Percentiles rank a stretch among this genome's conserved stretches.
These are phyloP conservation scores for Paramyrothecium sp. DNA, from an alignment of 2,329 filamentous ascomycete species.

Conservation along the genomic window DNA sequence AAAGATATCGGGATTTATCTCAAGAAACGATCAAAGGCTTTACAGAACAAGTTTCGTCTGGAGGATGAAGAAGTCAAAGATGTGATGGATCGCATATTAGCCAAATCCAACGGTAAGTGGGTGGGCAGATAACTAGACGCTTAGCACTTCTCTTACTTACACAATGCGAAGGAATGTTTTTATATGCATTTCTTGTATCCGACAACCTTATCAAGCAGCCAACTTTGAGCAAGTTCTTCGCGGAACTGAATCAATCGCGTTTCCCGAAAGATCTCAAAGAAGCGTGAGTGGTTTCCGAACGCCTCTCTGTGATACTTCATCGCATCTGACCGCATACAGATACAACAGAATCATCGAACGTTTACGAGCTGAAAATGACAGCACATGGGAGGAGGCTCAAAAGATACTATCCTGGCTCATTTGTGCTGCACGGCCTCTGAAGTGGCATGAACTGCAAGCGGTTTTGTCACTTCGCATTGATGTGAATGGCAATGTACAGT, in stretches of 20 bases:
- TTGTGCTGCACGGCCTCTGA: slow-evolving; percentile 35
- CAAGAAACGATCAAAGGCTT: not conserved
- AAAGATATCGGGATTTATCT: slow-evolving; percentile 6
- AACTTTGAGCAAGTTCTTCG: slow-evolving; percentile 2
- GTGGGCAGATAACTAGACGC: not conserved
- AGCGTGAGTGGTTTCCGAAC: slow-evolving; percentile 11
- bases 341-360: slow-evolving; percentile 23
- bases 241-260: slow-evolving; percentile 6
- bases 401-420: slow-evolving; percentile 37
- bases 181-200: slow-evolving; percentile 28
- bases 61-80: not conserved
- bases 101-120: not conserved
- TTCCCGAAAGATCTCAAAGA: not conserved
- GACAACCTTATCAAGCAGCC: slow-evolving; percentile 21
- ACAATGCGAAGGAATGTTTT: slow-evolving; percentile 23
- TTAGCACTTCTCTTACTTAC: not conserved
- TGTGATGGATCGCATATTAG: not conserved
- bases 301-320: not conserved
- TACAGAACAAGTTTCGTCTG: not conserved
- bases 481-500: slow-evolving; percentile 5
- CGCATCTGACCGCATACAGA: slow-evolving; percentile 10
- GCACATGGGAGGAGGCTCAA: slow-evolving; percentile 20
- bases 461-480: slow-evolving; percentile 23
- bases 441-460: slow-evolving; percentile 39
- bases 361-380: not conserved